Percentiles rank a stretch among this genome's conserved stretches.
phyloP scores from a whole-genome alignment of 2,329 filamentous ascomycete species.

The Harringtonia aguacate region DNA sequence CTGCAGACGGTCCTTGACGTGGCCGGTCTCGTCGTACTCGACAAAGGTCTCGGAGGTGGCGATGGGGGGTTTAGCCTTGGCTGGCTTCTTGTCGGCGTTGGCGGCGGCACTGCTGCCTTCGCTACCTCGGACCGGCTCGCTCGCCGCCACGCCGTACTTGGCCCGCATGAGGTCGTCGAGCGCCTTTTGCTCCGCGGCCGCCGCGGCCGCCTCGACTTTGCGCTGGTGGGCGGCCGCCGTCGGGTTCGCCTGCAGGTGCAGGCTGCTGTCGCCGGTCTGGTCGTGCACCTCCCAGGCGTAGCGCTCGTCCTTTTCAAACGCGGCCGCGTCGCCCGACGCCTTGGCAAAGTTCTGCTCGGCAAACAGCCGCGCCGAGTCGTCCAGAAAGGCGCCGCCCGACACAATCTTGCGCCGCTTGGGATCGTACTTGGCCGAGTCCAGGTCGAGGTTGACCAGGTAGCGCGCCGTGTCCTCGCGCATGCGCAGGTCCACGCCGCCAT shows the following conservation, averaged over 20 bases:
- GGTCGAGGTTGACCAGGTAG: slow-evolving; percentile 86
- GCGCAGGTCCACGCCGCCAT: slow-evolving; percentile 79
- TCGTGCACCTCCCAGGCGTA: slow-evolving; percentile 97
- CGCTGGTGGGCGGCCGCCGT: slow-evolving; percentile 80
- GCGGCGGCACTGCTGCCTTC: slow-evolving; percentile 16
- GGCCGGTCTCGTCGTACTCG: slow-evolving; percentile 85
- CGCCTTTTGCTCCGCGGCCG: slow-evolving; percentile 55
- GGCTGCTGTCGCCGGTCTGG: slow-evolving; percentile 61
- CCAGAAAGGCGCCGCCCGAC: slow-evolving; percentile 68
- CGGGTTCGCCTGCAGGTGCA: slow-evolving; percentile 92
- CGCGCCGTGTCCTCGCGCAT: slow-evolving; percentile 96
- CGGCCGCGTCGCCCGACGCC: slow-evolving; percentile 79
- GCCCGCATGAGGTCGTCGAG: slow-evolving; percentile 62
- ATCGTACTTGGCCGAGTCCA: slow-evolving; percentile 95
- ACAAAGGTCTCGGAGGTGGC: slow-evolving; percentile 76
- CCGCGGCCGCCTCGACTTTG: slow-evolving; percentile 68
- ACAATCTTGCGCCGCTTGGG: slow-evolving; percentile 91
- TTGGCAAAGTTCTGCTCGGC: slow-evolving; percentile 90
- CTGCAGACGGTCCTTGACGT: slow-evolving; percentile 78
- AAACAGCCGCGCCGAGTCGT: slow-evolving; percentile 71
- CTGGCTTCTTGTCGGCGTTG: not conserved
- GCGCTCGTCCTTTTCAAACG: slow-evolving; percentile 79
- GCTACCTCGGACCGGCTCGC: not conserved
- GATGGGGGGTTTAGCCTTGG: too few species aligned
- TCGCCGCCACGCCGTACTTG: slow-evolving; percentile 58